These are phyloP conservation scores for Zasmidium angulare DNA, from an alignment of 2,329 filamentous ascomycete species.

Conservation along the genomic window DNA sequence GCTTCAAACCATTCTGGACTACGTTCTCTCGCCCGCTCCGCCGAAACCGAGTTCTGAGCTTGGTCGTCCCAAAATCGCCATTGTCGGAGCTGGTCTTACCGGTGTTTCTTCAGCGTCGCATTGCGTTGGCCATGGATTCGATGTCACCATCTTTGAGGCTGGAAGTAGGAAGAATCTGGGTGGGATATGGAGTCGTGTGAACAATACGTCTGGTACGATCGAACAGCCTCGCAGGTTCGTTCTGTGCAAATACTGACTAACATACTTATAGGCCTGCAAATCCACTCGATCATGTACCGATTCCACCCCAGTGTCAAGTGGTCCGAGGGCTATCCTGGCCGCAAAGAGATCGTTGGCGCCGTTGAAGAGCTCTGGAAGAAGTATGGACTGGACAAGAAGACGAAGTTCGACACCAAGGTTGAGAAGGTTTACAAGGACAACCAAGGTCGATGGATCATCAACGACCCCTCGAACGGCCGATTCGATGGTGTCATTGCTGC, in stretches of 20 bases:
- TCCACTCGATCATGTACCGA: slow-evolving; percentile 83
- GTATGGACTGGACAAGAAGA: slow-evolving; percentile 70
- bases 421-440: slow-evolving; percentile 68
- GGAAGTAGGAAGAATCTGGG: slow-evolving; percentile 61
- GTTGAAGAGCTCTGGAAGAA: slow-evolving; percentile 71
- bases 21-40: slow-evolving; percentile 67
- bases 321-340: slow-evolving; percentile 73
- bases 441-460: slow-evolving; percentile 73
- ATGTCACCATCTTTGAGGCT: slow-evolving; percentile 76
- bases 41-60: slow-evolving; percentile 61
- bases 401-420: slow-evolving; percentile 69
- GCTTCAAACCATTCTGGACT: slow-evolving; percentile 63
- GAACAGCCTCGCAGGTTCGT: not conserved
- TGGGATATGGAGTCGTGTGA: slow-evolving; percentile 42
- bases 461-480: slow-evolving; percentile 65
- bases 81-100: slow-evolving; percentile 60
- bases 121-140: slow-evolving; percentile 81
- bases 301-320: slow-evolving; percentile 80
- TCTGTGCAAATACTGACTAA: slow-evolving; percentile 62
- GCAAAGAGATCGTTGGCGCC: slow-evolving; percentile 71
- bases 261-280: slow-evolving; percentile 59
- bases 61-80: slow-evolving; percentile 57
- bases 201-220: slow-evolving; percentile 67
- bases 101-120: slow-evolving; percentile 76
- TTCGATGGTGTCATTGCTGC: slow-evolving; percentile 80